Evolutionary conservation across 139 green algal genomes (phyloP), one percentile per base, ranked within the genome.

Genomic region (Chlorella sp.): DNA sequence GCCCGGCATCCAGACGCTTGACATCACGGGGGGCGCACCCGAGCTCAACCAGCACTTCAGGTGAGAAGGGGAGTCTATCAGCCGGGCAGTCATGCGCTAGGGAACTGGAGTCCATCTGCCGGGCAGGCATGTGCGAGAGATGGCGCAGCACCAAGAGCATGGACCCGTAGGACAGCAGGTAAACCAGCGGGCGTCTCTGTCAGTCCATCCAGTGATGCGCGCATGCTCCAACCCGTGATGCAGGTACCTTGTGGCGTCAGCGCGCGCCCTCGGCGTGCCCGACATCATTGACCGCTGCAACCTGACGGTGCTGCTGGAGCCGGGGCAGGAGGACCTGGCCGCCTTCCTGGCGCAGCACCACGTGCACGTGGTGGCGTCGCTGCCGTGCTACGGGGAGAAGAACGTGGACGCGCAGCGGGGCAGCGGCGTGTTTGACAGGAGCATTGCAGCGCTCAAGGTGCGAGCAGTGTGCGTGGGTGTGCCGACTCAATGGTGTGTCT

Each of bases 261-360:
- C 89, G 6, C 62, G 82, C 3, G 60, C 55, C 20, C 72, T 93
- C n/a, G 89, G 92, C 0, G 31, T 94, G n/a, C 49, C 42, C 1
- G 80, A 93, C 30, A 89, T 98, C 27, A 97, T 99, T 35, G 94
- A 99, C 85, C 87, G 95, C 49, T 99, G 95, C 87, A 99, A 99
- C 83, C 84, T 99, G 2, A 99, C 95, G 3, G 94, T 97, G 50
- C 90, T 99, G 49, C 75, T 91, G 68, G 95, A 98, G 84, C 91
- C 92, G 1, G 94, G 67, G 30, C 92, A 98, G 71, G 91, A 98
- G 76, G 88, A 97, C 74, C 70, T 96, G n/a, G 77, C 77, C 3
- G 35, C 83, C 5, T 99, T 98, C 76, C 83, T 99, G 32, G 93
- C 93, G 0, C 63, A 89, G 2, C 50, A 74, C 50, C 74, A 82